A percentile compares a stretch with the other conserved stretches of the same genome.
phyloP scores from a whole-genome alignment of 306 rosid genomes.

The Arachis hypogaea region DNA sequence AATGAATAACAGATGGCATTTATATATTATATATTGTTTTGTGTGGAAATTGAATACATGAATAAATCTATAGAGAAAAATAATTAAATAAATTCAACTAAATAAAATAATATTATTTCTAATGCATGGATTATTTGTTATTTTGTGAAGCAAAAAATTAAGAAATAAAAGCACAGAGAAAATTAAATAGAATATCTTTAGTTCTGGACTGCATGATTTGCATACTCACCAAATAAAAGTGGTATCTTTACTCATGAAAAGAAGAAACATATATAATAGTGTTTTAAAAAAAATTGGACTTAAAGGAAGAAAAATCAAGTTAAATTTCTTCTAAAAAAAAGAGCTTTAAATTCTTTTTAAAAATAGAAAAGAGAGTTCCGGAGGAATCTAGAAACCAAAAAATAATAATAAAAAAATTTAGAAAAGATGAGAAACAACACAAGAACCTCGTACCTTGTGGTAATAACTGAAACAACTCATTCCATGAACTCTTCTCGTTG shows the following conservation, averaged over 20 bases:
- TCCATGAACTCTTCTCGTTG: conserved; percentile 38
- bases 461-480: conserved; percentile 48
- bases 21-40: neutral
- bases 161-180: neutral
- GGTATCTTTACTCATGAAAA: neutral
- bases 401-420: neutral
- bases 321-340: neutral
- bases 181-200: neutral
- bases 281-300: too few species aligned
- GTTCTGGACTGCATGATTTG: conserved; percentile 11
- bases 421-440: neutral
- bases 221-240: conserved; percentile 4
- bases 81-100: neutral
- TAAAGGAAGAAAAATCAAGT: neutral
- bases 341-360: too few species aligned
- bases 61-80: neutral
- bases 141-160: neutral
- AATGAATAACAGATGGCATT: neutral
- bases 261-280: too few species aligned
- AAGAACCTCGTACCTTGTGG: conserved; percentile 35
- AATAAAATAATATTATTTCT: neutral
- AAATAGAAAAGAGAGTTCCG: neutral
- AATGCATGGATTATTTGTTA: too few species aligned
- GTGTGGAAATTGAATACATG: neutral
- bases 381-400: neutral